Conservation (phyloP, 2,329 filamentous ascomycete species). For the Aureobasidium vineae region DNA sequence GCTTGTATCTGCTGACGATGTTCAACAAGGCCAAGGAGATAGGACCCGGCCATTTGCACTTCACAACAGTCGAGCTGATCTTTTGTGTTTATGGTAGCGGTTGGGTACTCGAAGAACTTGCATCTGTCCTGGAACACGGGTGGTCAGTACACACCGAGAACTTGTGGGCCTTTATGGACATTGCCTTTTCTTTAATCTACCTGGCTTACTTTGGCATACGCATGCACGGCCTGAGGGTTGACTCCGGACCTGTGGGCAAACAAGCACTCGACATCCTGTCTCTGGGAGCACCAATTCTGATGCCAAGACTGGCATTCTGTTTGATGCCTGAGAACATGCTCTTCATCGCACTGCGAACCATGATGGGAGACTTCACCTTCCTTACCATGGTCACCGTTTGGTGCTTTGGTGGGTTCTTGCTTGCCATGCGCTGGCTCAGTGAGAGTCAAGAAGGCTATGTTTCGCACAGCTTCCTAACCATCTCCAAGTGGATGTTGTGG, state of each 20-base stretch:
- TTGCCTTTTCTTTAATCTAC: conserved; percentile 73
- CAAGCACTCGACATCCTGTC: conserved; percentile 77
- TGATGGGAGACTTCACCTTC: conserved; percentile 83
- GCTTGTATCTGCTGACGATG: conserved; percentile 72
- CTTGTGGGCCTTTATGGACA: conserved; percentile 82
- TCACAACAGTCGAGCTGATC: conserved; percentile 57
- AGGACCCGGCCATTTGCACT: conserved; percentile 37
- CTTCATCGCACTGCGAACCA: conserved; percentile 75
- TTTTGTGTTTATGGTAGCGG: conserved; percentile 74
- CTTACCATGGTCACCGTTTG: conserved; percentile 72
- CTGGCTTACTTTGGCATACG: conserved; percentile 66
- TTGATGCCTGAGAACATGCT: conserved; percentile 80
- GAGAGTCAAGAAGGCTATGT: conserved; percentile 51
- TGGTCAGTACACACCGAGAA: conserved; percentile 85
- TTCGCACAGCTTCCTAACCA: conserved; percentile 56
- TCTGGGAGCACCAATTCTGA: conserved; percentile 71
- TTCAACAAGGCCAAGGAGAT: conserved; percentile 58
- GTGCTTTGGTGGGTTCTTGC: conserved; percentile 79
- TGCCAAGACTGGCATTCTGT: conserved; percentile 79
- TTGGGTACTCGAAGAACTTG: conserved; percentile 76
- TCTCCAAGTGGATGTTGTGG: conserved; percentile 89
- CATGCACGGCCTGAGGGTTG: conserved; percentile 59
- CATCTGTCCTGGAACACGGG: conserved; percentile 71
- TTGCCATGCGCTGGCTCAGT: conserved; percentile 76
- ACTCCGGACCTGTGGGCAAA: conserved; percentile 52